These are phyloP conservation scores for Candida sp. DNA, from an alignment of 1,139 yeast species.

Conservation along the genomic window DNA sequence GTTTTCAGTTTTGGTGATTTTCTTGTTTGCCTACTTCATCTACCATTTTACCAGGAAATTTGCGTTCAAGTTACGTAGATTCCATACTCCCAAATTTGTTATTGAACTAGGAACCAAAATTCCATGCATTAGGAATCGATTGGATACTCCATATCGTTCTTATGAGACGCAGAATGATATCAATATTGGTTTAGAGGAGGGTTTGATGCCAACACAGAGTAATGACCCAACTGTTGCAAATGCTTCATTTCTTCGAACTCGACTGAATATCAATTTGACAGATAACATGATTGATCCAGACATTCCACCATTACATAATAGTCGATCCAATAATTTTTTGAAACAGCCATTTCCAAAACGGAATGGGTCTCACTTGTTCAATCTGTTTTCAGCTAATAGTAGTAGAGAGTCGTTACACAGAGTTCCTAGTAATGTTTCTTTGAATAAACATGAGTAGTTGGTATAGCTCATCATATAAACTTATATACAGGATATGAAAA, in stretches of 20 bases:
- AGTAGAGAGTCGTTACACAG: slow-evolving; percentile 29
- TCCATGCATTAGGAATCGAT: slow-evolving; percentile 14
- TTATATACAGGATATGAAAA: slow-evolving; percentile 1
- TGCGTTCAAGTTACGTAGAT: slow-evolving; percentile 12
- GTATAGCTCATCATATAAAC: not conserved
- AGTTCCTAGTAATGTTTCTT: slow-evolving; percentile 17
- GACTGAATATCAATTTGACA: slow-evolving; percentile 35
- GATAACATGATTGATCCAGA: slow-evolving; percentile 14
- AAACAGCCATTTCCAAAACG: slow-evolving; percentile 38
- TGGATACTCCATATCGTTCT: not conserved
- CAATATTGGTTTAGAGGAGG: slow-evolving; percentile 32
- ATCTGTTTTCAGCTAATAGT: slow-evolving; percentile 17
- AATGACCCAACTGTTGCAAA: slow-evolving; percentile 15
- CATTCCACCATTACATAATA: slow-evolving; percentile 4
- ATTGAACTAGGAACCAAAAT: slow-evolving; percentile 9
- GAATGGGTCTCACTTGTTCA: slow-evolving; percentile 7
- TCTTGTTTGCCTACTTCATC: slow-evolving; percentile 16
- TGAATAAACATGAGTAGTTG: slow-evolving; percentile 10
- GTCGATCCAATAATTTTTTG: slow-evolving; percentile 22
- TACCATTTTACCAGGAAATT: slow-evolving; percentile 15
- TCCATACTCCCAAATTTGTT: slow-evolving; percentile 13
- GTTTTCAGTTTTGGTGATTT: slow-evolving; percentile 15
- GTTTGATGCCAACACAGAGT: slow-evolving; percentile 16
- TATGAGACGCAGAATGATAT: not conserved
- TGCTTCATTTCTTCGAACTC: slow-evolving; percentile 32